Conservation (phyloP, 2,329 filamentous ascomycete genomes). For the Moelleriella libera region DNA sequence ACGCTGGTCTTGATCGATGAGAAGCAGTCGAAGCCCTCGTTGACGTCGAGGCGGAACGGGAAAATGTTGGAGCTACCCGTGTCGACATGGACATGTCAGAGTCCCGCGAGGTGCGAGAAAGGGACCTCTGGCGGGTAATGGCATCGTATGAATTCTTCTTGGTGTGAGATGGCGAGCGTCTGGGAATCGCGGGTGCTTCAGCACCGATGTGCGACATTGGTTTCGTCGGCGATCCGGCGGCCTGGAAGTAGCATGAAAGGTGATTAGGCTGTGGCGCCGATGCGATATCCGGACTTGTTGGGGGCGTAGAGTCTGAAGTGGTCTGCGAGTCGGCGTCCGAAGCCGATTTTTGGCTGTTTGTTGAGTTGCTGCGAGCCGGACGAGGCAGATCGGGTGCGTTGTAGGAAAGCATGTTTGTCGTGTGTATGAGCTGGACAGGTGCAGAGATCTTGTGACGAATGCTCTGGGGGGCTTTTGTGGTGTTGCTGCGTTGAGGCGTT, state of each 20-base stretch:
- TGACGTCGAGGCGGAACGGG: constrained; percentile 41
- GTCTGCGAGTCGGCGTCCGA: constrained; percentile 58
- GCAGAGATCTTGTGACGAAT: constrained; percentile 67
- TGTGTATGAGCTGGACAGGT: constrained; percentile 77
- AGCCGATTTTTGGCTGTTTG: constrained; percentile 43
- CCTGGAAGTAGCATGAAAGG: constrained; percentile 50
- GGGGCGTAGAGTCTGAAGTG: constrained; percentile 42
- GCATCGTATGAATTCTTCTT: constrained; percentile 69
- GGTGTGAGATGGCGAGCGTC: constrained; percentile 72
- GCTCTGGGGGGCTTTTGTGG: constrained; percentile 28
- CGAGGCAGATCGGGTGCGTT: constrained; percentile 71
- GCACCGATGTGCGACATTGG: constrained; percentile 15
- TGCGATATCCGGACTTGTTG: constrained; percentile 55
- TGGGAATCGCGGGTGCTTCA: constrained; percentile 46
- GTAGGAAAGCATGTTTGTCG: constrained; percentile 92
- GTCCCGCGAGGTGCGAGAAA: constrained; percentile 42
- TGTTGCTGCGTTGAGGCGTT: constrained; percentile 34
- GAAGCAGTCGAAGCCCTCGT: constrained; percentile 36
- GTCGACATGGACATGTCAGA: constrained; percentile 38
- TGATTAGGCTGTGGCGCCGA: constrained; percentile 50
- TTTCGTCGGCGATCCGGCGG: constrained; percentile 28
- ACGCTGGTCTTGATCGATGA: constrained; percentile 16
- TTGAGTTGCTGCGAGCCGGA: constrained; percentile 33
- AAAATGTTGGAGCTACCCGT: constrained; percentile 41
- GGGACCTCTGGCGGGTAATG: constrained; percentile 50